A percentile compares a stretch with the other conserved stretches of the same genome.
Conservation (phyloP, 1,139 yeast species). For the Kodamaea ohmeri region DNA sequence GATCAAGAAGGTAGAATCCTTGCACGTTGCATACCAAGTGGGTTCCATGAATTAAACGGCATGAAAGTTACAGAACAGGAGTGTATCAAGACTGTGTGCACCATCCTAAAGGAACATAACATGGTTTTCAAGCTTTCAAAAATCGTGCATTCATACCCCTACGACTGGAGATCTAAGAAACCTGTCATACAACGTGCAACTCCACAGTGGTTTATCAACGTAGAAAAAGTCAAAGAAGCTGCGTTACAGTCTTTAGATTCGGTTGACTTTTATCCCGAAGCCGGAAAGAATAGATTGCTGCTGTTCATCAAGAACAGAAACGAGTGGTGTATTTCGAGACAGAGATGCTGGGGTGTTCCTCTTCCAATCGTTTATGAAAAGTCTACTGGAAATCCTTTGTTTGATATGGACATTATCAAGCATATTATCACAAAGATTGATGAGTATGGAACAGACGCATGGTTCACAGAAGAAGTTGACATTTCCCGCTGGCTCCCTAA, state of each 20-base stretch:
- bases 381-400: slow-evolving; percentile 56
- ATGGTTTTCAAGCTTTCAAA: slow-evolving; percentile 51
- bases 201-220: slow-evolving; percentile 95
- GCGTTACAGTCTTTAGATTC: slow-evolving; percentile 59
- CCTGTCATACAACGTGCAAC: slow-evolving; percentile 96
- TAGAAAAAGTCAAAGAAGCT: slow-evolving; percentile 62
- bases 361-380: slow-evolving; percentile 78
- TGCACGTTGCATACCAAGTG: slow-evolving; percentile 38
- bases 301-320: slow-evolving; percentile 75
- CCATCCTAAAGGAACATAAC: slow-evolving; percentile 37
- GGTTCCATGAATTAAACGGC: slow-evolving; percentile 47
- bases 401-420: slow-evolving; percentile 50
- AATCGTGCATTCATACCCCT: slow-evolving; percentile 84
- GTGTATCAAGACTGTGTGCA: slow-evolving; percentile 38
- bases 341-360: slow-evolving; percentile 98
- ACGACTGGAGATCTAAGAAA: slow-evolving; percentile 94
- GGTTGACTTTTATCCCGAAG: slow-evolving; percentile 70
- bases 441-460: slow-evolving; percentile 65
- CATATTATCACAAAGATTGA: slow-evolving; percentile 53
- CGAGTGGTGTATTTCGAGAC: slow-evolving; percentile 98
- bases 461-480: slow-evolving; percentile 63
- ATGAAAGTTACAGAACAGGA: slow-evolving; percentile 62
- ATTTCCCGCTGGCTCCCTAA: slow-evolving; percentile 74
- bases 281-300: slow-evolving; percentile 66
- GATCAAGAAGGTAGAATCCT: slow-evolving; percentile 70